Base-by-base conservation (phyloP, 192 early-diverging fungal species). In the Podila verticillata region DNA sequence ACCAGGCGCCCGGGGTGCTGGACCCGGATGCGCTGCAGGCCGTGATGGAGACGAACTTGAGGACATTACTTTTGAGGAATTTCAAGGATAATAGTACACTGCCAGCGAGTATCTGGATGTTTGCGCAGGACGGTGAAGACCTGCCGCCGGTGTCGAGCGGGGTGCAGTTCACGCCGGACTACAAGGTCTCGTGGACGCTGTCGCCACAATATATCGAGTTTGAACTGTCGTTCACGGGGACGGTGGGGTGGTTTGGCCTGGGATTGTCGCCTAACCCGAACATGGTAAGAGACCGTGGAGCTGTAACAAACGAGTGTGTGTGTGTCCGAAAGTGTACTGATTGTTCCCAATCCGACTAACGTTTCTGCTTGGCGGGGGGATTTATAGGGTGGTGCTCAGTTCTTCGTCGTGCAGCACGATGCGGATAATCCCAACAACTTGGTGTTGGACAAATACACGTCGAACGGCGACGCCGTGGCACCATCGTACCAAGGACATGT, bases 1-100 rank as follows among this genome's bases (percentile, higher is more conserved):
- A 87, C 66, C 83, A 89, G 67, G 73, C 69, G 20, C 64, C 71
- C 19, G 88, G 85, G 20, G 83, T 87, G 20, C 74, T 89, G 17
- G 82, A 70, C 13, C 56, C 48, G 15, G 66, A 66, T n/a, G 88
- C 89, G 44, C 22, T 59, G 12, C 19, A n/a, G 24, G 49, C 19
- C 3, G 24, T 79, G 17, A 30, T 54, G 57, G 44, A 79, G 20
- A 63, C 72, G 13, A 81, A 75, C 17, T 22, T 79, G 24, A 30
- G 75, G n/a, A 54, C 64, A 17, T 26, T 73, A 28, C 54, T 73
- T 56, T 29, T 60, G n/a, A 57, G 34, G 15, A 29, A 70, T 22
- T 54, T 54, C 5, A 54, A 54, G 49, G 49, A 54, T 24, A 54
- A 54, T 22, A 54, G 49, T 22, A 54, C 49, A 20, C 7, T 54